A percentile compares a stretch with the other conserved stretches of the same genome.
phyloP scores from a whole-genome alignment of 164 flowering plant genomes.

The Vitis rotundifolia region DNA sequence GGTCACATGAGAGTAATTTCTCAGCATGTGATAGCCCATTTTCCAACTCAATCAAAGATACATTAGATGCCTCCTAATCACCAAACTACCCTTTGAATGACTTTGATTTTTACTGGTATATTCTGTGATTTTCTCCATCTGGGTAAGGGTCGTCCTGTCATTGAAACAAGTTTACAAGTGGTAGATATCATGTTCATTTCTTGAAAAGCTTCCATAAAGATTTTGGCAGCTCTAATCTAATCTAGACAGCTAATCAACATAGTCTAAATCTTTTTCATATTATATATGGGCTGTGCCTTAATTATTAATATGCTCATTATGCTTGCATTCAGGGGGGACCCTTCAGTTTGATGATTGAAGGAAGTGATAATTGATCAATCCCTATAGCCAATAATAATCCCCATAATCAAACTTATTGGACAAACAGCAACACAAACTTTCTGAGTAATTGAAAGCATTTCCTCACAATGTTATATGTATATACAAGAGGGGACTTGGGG shows the following conservation, averaged over 20 bases:
- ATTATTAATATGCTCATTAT: constrained; percentile 1
- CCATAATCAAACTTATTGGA: no score
- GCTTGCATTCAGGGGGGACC: background rate
- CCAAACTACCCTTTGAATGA: constrained; percentile 27
- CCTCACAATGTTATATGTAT: no score
- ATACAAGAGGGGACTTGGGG: no score
- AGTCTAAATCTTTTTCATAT: constrained; percentile 13
- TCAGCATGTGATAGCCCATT: constrained; percentile 42
- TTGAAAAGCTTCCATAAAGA: constrained; percentile 27
- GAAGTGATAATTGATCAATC: constrained; percentile 10
- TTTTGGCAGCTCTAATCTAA: constrained; percentile 30
- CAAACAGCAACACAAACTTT: no score
- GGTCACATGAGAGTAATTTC: constrained; percentile 57
- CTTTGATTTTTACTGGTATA: background rate
- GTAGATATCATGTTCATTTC: constrained; percentile 27
- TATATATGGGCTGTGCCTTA: constrained; percentile 1
- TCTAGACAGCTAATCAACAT: constrained; percentile 38
- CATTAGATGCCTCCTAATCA: background rate
- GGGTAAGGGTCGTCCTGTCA: constrained; percentile 23
- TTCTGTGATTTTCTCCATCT: constrained; percentile 1
- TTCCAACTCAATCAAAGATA: constrained; percentile 28
- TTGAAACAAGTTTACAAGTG: constrained; percentile 10
- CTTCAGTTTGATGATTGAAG: constrained; percentile 14
- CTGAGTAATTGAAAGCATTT: no score
- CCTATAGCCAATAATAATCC: no score